A percentile compares a stretch with the other conserved stretches of the same genome.
Evolutionary conservation across 2,329 filamentous ascomycete species (phyloP).

Genomic region (Aspergillus fijiensis): DNA sequence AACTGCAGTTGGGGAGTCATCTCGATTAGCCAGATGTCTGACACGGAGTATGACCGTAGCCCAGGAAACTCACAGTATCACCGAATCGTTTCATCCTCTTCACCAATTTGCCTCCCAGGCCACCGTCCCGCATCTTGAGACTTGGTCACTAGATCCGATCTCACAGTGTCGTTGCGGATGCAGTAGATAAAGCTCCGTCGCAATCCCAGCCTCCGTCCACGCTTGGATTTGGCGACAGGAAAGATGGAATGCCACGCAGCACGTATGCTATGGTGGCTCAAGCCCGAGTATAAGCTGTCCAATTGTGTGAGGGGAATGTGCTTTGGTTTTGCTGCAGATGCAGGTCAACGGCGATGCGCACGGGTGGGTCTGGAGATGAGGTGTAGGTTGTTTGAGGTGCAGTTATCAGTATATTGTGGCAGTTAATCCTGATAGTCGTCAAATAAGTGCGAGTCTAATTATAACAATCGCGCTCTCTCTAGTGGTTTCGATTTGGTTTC

Average conservation of each 20-base stretch:
- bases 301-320: background rate
- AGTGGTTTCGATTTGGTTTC: background rate
- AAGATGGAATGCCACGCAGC: background rate
- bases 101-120: conserved; percentile 32
- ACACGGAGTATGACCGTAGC: background rate
- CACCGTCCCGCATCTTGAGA: conserved; percentile 27
- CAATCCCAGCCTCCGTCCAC: background rate
- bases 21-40: conserved; percentile 20
- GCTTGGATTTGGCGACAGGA: background rate
- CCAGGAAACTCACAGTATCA: conserved; percentile 34
- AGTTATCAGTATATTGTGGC: background rate
- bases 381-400: background rate
- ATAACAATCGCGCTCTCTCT: background rate
- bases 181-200: background rate
- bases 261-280: background rate
- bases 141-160: background rate
- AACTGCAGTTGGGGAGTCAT: conserved; percentile 33
- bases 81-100: conserved; percentile 39
- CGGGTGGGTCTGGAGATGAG: background rate
- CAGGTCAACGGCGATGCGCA: background rate
- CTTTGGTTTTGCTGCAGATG: background rate
- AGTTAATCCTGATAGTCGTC: background rate
- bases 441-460: background rate
- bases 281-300: background rate
- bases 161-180: background rate